Conservation (phyloP, 2,329 filamentous ascomycete genomes). For the Venturiaceae sp. region DNA sequence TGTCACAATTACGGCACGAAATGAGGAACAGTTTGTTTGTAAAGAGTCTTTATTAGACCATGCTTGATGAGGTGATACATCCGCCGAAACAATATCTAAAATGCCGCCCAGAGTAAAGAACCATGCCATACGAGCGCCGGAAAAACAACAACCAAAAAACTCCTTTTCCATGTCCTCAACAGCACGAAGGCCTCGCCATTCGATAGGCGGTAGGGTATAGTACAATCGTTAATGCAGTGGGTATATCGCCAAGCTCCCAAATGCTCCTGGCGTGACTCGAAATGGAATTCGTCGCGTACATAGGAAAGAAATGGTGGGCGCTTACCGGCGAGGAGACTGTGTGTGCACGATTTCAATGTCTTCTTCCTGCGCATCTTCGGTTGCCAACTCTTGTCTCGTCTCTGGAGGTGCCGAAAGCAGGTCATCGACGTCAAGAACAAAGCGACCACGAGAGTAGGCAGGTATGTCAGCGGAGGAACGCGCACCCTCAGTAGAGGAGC, state of each 20-base stretch:
- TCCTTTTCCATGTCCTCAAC: background rate
- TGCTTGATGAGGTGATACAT: background rate
- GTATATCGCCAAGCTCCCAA: background rate
- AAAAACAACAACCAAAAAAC: background rate
- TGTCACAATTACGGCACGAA: background rate
- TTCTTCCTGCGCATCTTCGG: background rate
- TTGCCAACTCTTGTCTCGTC: background rate
- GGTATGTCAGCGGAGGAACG: background rate
- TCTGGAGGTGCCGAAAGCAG: background rate
- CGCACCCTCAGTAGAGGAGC: too few species aligned
- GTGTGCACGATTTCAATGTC: background rate
- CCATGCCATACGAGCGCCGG: background rate
- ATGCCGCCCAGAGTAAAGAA: background rate
- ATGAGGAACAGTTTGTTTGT: background rate
- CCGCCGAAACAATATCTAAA: background rate
- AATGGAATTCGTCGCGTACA: background rate
- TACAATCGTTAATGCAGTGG: background rate
- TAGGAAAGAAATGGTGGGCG: constrained; percentile 1
- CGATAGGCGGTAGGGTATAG: background rate
- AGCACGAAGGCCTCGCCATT: background rate
- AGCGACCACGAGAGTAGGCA: background rate
- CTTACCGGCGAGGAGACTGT: background rate
- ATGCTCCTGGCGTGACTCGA: background rate
- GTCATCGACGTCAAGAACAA: constrained; percentile 1
- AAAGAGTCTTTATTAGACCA: background rate